Evolutionary conservation across 2,329 filamentous ascomycete species (phyloP).

Genomic region (Teratosphaeria destructans): DNA sequence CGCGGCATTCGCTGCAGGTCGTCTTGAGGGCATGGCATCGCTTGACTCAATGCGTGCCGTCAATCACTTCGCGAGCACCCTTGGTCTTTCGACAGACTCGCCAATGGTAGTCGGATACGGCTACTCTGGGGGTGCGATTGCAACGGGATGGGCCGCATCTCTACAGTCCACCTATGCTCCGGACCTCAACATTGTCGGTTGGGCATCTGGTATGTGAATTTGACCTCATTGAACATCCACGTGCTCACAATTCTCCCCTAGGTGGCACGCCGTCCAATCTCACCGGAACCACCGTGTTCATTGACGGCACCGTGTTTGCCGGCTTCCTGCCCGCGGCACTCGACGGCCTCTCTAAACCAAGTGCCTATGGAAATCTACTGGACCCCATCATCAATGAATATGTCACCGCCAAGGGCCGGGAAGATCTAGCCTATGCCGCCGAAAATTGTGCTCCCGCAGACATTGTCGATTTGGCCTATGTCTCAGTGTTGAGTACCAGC

Average conservation of each 20-base stretch:
- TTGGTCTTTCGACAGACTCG: slow-evolving; percentile 14
- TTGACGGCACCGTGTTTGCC: slow-evolving; percentile 16
- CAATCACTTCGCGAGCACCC: slow-evolving; percentile 15
- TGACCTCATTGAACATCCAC: not conserved
- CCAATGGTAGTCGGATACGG: slow-evolving; percentile 38
- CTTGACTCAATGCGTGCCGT: slow-evolving; percentile 36
- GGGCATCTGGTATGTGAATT: slow-evolving; percentile 24
- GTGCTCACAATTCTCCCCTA: not conserved
- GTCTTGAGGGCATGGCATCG: slow-evolving; percentile 31
- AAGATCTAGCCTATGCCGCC: slow-evolving; percentile 9
- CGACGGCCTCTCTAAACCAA: slow-evolving; percentile 12
- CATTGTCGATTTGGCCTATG: slow-evolving; percentile 15
- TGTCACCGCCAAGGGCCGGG: slow-evolving; percentile 13
- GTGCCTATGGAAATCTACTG: slow-evolving; percentile 16
- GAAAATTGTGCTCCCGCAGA: slow-evolving; percentile 13
- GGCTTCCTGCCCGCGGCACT: slow-evolving; percentile 20
- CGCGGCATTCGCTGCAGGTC: slow-evolving; percentile 23
- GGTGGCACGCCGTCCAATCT: slow-evolving; percentile 39
- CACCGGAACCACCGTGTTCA: slow-evolving; percentile 16
- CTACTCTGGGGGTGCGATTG: slow-evolving; percentile 46
- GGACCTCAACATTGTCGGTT: slow-evolving; percentile 40
- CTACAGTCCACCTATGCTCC: slow-evolving; percentile 44
- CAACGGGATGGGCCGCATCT: slow-evolving; percentile 42
- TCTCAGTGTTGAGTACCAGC: slow-evolving; percentile 6
- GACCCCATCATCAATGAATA: slow-evolving; percentile 10